Percentiles rank a stretch among this genome's conserved stretches.
phyloP scores from a whole-genome alignment of 805 yeast genomes.

The Priceomyces carsonii region DNA sequence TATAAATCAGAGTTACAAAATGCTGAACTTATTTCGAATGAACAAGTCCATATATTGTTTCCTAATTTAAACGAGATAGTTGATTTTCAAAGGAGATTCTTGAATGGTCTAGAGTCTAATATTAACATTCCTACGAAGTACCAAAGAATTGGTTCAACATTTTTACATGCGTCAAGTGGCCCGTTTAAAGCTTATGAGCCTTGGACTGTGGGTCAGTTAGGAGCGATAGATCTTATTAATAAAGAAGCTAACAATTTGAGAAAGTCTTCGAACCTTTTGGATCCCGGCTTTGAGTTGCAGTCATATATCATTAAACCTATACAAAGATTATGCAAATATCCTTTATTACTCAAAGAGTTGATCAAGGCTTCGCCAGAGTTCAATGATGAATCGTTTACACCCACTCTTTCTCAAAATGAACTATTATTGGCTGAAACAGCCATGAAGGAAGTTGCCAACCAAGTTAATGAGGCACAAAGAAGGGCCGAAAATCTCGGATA shows the following conservation, averaged over 20 bases:
- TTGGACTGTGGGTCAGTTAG: constrained; percentile 88
- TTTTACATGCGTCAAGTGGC: constrained; percentile 74
- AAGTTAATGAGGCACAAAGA: constrained; percentile 92
- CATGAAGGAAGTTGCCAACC: constrained; percentile 80
- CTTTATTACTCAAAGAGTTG: constrained; percentile 75
- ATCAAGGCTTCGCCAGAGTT: constrained; percentile 58
- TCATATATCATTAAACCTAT: constrained; percentile 90
- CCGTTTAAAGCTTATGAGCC: constrained; percentile 90
- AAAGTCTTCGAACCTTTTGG: constrained; percentile 60
- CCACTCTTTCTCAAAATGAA: constrained; percentile 53
- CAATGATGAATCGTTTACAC: constrained; percentile 11
- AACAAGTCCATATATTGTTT: constrained; percentile 76
- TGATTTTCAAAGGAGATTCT: constrained; percentile 88
- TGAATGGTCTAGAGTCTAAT: constrained; percentile 88
- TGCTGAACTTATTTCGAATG: constrained; percentile 70
- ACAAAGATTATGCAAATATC: constrained; percentile 95
- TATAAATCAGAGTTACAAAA: constrained; percentile 70
- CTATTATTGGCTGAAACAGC: constrained; percentile 68
- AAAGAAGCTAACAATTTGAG: constrained; percentile 59
- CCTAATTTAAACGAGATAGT: constrained; percentile 83
- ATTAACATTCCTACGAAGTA: constrained; percentile 68
- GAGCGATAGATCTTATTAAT: constrained; percentile 79
- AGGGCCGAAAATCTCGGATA: constrained; percentile 80
- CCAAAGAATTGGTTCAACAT: constrained; percentile 87
- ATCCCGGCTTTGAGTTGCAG: constrained; percentile 86